Evolutionary conservation across 805 yeast species (phyloP).

Genomic region (Kodamaea nitidulidarum): DNA sequence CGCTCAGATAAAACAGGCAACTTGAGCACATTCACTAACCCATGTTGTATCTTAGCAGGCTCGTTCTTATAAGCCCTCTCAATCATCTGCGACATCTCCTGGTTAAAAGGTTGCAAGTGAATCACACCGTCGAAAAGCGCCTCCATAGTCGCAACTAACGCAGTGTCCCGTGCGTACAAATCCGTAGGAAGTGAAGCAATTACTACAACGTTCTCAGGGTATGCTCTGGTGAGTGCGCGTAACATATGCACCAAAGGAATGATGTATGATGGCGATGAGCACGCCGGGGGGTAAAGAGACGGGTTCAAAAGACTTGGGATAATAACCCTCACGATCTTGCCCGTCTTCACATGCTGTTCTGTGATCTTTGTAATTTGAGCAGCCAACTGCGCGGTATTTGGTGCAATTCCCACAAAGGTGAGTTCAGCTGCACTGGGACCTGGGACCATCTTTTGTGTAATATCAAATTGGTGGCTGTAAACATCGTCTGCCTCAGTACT

Average conservation of each 20-base stretch:
- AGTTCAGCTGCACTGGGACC: slow-evolving; percentile 61
- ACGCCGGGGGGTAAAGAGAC: slow-evolving; percentile 55
- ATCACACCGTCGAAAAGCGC: slow-evolving; percentile 61
- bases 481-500: slow-evolving; percentile 39
- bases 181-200: slow-evolving; percentile 59
- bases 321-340: slow-evolving; percentile 55
- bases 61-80: slow-evolving; percentile 68
- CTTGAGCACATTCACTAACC: slow-evolving; percentile 71
- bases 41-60: slow-evolving; percentile 79
- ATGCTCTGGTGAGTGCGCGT: slow-evolving; percentile 47
- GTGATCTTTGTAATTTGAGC: slow-evolving; percentile 42
- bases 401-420: slow-evolving; percentile 44
- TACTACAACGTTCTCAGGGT: slow-evolving; percentile 45
- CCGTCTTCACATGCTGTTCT: slow-evolving; percentile 30
- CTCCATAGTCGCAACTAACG: slow-evolving; percentile 50
- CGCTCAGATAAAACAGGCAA: slow-evolving; percentile 67
- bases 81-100: slow-evolving; percentile 60
- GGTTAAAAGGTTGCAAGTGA: slow-evolving; percentile 77
- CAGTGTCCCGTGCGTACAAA: slow-evolving; percentile 53
- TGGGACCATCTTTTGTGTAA: slow-evolving; percentile 67
- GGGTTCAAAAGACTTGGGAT: slow-evolving; percentile 83
- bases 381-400: slow-evolving; percentile 19
- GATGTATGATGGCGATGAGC: slow-evolving; percentile 43
- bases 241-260: slow-evolving; percentile 61
- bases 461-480: slow-evolving; percentile 68